A percentile compares a stretch with the other conserved stretches of the same genome.
phyloP scores from a whole-genome alignment of 1,284 basidiomycete species.

The Cystobasidium pallidum region DNA sequence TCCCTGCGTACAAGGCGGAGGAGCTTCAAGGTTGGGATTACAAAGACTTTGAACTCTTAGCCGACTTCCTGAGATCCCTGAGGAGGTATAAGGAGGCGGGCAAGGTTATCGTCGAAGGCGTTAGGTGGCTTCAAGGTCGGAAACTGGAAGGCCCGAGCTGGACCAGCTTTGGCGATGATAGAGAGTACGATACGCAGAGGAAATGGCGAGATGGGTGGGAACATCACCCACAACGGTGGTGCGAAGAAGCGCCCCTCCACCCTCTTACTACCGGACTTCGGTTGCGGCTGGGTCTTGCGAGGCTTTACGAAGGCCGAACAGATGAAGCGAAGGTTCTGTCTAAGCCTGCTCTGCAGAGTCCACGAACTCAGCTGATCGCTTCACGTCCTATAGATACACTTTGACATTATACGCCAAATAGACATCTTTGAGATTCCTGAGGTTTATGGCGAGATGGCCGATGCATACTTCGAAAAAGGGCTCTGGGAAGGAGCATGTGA shows the following conservation, averaged over 20 bases:
- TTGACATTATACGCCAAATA: slow-evolving; percentile 68
- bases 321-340: slow-evolving; percentile 74
- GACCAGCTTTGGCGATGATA: slow-evolving; percentile 81
- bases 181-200: slow-evolving; percentile 74
- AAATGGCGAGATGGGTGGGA: slow-evolving; percentile 52
- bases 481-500: slow-evolving; percentile 74
- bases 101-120: slow-evolving; percentile 72
- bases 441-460: slow-evolving; percentile 79
- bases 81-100: slow-evolving; percentile 72
- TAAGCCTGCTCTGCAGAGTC: slow-evolving; percentile 6
- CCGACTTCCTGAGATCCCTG: slow-evolving; percentile 77
- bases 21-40: slow-evolving; percentile 52
- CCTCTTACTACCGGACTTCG: slow-evolving; percentile 78
- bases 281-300: slow-evolving; percentile 80
- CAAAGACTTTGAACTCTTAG: slow-evolving; percentile 68
- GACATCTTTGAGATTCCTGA: slow-evolving; percentile 75
- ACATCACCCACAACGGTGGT: slow-evolving; percentile 53
- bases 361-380: background rate
- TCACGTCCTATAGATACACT: slow-evolving; percentile 66
- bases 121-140: slow-evolving; percentile 86
- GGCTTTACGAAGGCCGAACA: slow-evolving; percentile 77
- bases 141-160: slow-evolving; percentile 70
- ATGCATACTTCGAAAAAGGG: slow-evolving; percentile 75
- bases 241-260: slow-evolving; percentile 60
- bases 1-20: slow-evolving; percentile 33